Evolutionary conservation across 2,329 filamentous ascomycete genomes (phyloP).

Genomic region (Paracorniculantispora psalliotae): DNA sequence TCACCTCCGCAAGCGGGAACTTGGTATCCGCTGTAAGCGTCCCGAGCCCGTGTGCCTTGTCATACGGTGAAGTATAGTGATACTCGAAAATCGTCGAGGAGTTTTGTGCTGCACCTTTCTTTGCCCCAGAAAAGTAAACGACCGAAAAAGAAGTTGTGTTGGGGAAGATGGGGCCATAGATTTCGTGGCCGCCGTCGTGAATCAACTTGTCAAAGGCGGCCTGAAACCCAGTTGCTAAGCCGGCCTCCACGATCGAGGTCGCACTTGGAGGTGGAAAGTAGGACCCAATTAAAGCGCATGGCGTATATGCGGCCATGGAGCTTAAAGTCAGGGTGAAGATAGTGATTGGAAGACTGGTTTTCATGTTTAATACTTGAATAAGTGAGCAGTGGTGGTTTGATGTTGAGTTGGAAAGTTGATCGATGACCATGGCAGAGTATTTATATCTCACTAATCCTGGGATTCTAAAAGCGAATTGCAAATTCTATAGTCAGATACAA

Average conservation of each 20-base stretch:
- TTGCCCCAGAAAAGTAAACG: conserved; percentile 18
- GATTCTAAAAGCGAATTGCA: no score
- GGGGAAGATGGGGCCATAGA: conserved; percentile 21
- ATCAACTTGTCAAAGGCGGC: conserved; percentile 19
- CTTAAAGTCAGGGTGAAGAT: background rate
- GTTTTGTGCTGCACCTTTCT: background rate
- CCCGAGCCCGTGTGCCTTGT: background rate
- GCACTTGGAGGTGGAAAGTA: conserved; percentile 18
- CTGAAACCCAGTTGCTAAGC: conserved; percentile 17
- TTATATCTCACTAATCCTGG: background rate
- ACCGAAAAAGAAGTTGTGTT: conserved; percentile 25
- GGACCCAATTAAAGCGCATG: conserved; percentile 18
- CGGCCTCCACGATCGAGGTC: conserved; percentile 12
- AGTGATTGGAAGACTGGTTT: background rate
- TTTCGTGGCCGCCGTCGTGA: conserved; percentile 16
- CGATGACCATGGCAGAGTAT: background rate
- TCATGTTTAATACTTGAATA: conserved; percentile 11
- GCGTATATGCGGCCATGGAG: conserved; percentile 12
- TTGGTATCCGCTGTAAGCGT: conserved; percentile 21
- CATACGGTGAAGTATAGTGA: conserved; percentile 19
- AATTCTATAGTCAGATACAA: no score
- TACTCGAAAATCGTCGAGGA: conserved; percentile 20
- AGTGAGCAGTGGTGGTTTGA: background rate
- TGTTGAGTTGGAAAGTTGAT: background rate
- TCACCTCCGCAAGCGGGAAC: conserved; percentile 26